Evolutionary conservation across 106 monocot genomes (phyloP).

Genomic region (Apostasia shenzhenica): DNA sequence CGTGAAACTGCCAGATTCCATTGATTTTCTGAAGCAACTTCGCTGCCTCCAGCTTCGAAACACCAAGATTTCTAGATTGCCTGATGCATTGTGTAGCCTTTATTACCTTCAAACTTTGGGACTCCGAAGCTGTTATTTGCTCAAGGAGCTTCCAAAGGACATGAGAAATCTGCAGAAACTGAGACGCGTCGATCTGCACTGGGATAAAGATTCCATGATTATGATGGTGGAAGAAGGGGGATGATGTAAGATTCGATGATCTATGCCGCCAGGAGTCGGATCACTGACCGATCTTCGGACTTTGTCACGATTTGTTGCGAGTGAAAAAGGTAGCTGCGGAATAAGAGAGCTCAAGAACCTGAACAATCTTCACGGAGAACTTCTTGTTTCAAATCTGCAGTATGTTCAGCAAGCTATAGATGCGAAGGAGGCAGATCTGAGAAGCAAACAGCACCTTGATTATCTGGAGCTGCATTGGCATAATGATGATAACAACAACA

Average conservation of each 20-base stretch:
- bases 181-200: slow-evolving; percentile 5
- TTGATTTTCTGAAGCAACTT: background rate
- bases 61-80: background rate
- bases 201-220: slow-evolving; percentile 3
- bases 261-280: slow-evolving; percentile 16
- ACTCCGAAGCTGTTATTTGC: slow-evolving; percentile 6
- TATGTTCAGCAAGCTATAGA: slow-evolving; percentile 2
- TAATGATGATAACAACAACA: too few relatives aligned
- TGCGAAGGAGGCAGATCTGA: slow-evolving; percentile 16
- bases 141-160: slow-evolving; percentile 1
- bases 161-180: background rate
- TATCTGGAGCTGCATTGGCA: background rate
- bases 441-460: slow-evolving; percentile 7
- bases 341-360: slow-evolving; percentile 18
- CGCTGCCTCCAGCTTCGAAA: background rate
- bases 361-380: slow-evolving; percentile 7
- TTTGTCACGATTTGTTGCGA: slow-evolving; percentile 5
- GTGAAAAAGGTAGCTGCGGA: slow-evolving; percentile 2
- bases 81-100: background rate
- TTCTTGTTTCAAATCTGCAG: slow-evolving; percentile 7
- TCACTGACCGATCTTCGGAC: slow-evolving; percentile 12
- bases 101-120: slow-evolving; percentile 7
- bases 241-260: background rate
- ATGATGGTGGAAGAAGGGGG: background rate
- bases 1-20: background rate